Base-by-base conservation (phyloP, 2,329 filamentous ascomycete species). In the Aspergillus neoniger region DNA sequence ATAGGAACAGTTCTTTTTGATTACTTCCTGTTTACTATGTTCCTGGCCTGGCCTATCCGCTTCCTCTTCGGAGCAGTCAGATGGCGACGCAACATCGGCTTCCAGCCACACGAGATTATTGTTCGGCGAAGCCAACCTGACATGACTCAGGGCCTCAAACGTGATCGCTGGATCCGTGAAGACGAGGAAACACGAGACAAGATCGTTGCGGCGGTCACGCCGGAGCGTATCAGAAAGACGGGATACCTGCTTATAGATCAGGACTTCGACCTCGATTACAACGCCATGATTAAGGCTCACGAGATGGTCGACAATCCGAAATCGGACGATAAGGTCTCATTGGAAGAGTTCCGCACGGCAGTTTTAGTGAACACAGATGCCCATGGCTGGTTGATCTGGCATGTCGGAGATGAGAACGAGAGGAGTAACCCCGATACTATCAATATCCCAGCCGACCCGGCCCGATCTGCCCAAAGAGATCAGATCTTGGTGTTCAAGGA, bases 201-300 rank as follows among this genome's bases (percentile, higher is more conserved):
- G 67, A 82, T 96, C 49, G 76, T 87, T 63, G 83, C 86, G 2
- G 93, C 91, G 2, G 89, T 93, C 4, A 83, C 88, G 15, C 84
- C 87, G 21, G 78, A 86, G 69, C 82, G 88, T 55, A 80, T 94
- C 69, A 81, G 84, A 67, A 96, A 96, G 83, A 96, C 92, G 30
- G 92, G 92, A 19, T 96, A 96, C 72, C 78, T 96, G 64, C 88
- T 95, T 67, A 90, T 96, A 82, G 91, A 93, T 72, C 85, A 84
- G 63, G 85, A 92, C 63, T 98, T 92, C 89, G 91, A 96, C 74
- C 80, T 97, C 62, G 92, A 96, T 74, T 97, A 93, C 84, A 82
- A 83, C 50, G 83, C 84, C 19, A 97, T 97, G 91, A 80, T 92
- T 12, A 79, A 83, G 63, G 91, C 91, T 4, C 89, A 91, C 49